Percentiles rank a stretch among this genome's conserved stretches.
phyloP scores from a whole-genome alignment of 2,329 filamentous ascomycete genomes.

The Colletotrichum sp. region DNA sequence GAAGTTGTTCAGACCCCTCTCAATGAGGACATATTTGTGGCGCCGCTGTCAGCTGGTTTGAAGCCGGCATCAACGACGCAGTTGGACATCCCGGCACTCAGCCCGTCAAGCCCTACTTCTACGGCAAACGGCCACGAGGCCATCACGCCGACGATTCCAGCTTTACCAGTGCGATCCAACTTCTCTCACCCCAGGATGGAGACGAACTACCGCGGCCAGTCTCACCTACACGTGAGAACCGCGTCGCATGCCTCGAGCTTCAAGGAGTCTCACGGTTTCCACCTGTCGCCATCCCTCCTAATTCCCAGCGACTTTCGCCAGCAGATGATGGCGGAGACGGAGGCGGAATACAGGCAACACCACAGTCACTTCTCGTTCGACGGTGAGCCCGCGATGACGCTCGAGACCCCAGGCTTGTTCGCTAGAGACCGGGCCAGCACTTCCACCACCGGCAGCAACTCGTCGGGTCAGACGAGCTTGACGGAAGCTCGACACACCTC shows the following conservation, averaged over 20 bases:
- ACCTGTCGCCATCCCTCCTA: conserved; percentile 65
- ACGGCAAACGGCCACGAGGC: conserved; percentile 46
- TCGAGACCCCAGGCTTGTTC: conserved; percentile 36
- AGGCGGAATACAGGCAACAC: conserved; percentile 29
- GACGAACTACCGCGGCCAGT: conserved; percentile 31
- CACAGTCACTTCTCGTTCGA: conserved; percentile 37
- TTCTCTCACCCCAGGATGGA: conserved; percentile 55
- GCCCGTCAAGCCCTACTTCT: conserved; percentile 53
- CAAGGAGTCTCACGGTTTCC: conserved; percentile 64
- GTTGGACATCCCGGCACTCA: conserved; percentile 53
- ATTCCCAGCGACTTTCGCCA: conserved; percentile 65
- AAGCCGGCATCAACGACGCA: conserved; percentile 14
- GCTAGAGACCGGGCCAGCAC: conserved; percentile 55
- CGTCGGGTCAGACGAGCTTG: conserved; percentile 52
- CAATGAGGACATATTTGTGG: neutral
- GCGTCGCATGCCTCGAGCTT: conserved; percentile 59
- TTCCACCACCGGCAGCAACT: conserved; percentile 57
- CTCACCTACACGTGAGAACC: conserved; percentile 39
- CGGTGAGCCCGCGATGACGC: conserved; percentile 37
- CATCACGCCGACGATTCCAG: conserved; percentile 45
- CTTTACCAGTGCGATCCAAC: conserved; percentile 46
- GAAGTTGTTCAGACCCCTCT: conserved; percentile 29
- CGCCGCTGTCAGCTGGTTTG: conserved; percentile 15
- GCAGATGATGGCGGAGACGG: conserved; percentile 44
- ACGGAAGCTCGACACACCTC: conserved; percentile 59